These are phyloP conservation scores for Trichoderma endophyticum DNA, from an alignment of 2,329 filamentous ascomycete genomes.

Conservation along the genomic window DNA sequence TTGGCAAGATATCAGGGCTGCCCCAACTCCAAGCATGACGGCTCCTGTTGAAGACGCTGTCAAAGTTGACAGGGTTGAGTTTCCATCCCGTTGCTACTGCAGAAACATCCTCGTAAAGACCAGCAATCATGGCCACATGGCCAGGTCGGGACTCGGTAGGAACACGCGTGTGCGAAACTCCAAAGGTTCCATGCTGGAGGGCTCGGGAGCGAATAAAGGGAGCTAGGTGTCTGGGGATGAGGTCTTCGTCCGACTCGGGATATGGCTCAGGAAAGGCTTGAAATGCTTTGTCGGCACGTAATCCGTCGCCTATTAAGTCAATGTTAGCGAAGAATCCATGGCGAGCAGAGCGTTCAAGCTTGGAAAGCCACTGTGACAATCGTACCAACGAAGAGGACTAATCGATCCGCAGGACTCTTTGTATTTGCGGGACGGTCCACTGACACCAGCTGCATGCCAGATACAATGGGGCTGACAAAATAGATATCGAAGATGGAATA, in stretches of 20 bases:
- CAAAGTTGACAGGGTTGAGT: slow-evolving; percentile 95
- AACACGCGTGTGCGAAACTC: slow-evolving; percentile 93
- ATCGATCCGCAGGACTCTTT: slow-evolving; percentile 78
- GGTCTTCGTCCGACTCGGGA: slow-evolving; percentile 60
- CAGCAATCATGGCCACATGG: slow-evolving; percentile 94
- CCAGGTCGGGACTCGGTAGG: slow-evolving; percentile 95
- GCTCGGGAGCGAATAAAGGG: slow-evolving; percentile 89
- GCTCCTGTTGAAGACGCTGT: slow-evolving; percentile 97
- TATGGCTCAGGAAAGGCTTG: slow-evolving; percentile 89
- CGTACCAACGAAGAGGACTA: slow-evolving; percentile 89
- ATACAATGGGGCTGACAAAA: slow-evolving; percentile 95
- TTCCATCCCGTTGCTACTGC: slow-evolving; percentile 98
- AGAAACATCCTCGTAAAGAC: slow-evolving; percentile 96
- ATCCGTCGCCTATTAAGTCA: slow-evolving; percentile 65
- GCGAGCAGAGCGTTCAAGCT: not conserved
- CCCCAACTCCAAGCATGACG: slow-evolving; percentile 99
- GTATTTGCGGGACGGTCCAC: slow-evolving; percentile 58
- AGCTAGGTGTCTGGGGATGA: slow-evolving; percentile 75
- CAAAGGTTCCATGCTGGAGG: slow-evolving; percentile 87
- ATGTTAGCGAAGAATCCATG: slow-evolving; percentile 12
- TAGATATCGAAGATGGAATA: slow-evolving; percentile 98
- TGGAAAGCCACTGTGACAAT: not conserved
- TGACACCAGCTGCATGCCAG: slow-evolving; percentile 82
- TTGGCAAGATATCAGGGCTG: slow-evolving; percentile 92
- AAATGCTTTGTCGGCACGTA: slow-evolving; percentile 97